A percentile compares a stretch with the other conserved stretches of the same genome.
phyloP scores from a whole-genome alignment of 306 rosid genomes.

The Cyclanthera cordifolia region DNA sequence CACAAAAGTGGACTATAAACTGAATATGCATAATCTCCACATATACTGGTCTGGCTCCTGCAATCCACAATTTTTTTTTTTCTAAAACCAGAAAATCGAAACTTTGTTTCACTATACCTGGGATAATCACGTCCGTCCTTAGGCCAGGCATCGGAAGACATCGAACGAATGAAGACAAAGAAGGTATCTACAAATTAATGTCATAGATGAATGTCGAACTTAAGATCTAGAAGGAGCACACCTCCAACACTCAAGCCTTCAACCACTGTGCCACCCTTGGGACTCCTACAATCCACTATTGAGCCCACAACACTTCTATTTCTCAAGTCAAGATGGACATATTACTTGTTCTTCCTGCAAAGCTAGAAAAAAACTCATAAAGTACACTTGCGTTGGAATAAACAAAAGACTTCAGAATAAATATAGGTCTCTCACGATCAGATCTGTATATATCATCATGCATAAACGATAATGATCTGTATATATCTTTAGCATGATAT shows the following conservation, averaged over 20 bases:
- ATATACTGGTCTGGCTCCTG: constrained; percentile 21
- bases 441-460: neutral
- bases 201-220: too few relatives aligned
- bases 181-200: too few relatives aligned
- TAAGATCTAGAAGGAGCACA: too few relatives aligned
- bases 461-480: neutral
- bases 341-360: constrained; percentile 81
- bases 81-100: too few relatives aligned
- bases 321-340: constrained; percentile 59
- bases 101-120: too few relatives aligned
- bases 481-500: neutral
- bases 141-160: too few relatives aligned
- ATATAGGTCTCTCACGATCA: neutral
- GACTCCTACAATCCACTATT: too few relatives aligned
- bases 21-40: constrained; percentile 19
- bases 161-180: too few relatives aligned
- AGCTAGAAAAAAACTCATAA: neutral
- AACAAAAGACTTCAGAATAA: neutral
- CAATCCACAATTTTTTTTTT: constrained; percentile 41
- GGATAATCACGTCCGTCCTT: too few relatives aligned
- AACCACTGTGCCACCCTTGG: too few relatives aligned
- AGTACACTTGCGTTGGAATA: neutral
- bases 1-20: constrained; percentile 40
- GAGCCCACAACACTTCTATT: constrained; percentile 68
- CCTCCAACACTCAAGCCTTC: too few relatives aligned